Evolutionary conservation across 1,284 basidiomycete species (phyloP).

Genomic region (Ceratobasidium sp.): DNA sequence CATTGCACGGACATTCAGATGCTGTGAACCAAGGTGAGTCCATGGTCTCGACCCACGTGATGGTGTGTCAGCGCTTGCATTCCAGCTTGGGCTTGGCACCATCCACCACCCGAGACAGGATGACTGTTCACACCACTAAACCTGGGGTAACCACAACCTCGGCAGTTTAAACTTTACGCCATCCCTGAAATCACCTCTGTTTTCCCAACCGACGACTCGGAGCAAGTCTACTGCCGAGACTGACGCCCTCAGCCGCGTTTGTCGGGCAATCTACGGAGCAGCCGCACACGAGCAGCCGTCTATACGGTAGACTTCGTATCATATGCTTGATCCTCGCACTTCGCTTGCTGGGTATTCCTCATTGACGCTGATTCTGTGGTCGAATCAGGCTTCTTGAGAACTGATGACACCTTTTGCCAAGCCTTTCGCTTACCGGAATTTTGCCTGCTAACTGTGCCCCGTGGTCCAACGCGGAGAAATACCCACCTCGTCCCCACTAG

Average conservation of each 20-base stretch:
- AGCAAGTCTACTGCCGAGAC: slow-evolving; percentile 9
- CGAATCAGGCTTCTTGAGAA: slow-evolving; percentile 20
- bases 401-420: slow-evolving; percentile 43
- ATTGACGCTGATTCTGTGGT: not conserved
- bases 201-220: slow-evolving; percentile 31
- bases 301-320: not conserved
- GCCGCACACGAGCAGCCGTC: not conserved
- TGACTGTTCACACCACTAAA: too few species aligned
- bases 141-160: not conserved
- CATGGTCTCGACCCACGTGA: too few species aligned
- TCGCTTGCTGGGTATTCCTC: not conserved
- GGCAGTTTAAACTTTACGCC: not conserved
- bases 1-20: too few species aligned
- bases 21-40: too few species aligned
- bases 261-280: slow-evolving; percentile 45
- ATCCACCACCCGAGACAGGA: too few species aligned
- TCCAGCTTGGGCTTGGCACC: too few species aligned
- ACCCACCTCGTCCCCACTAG: not conserved
- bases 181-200: slow-evolving; percentile 9
- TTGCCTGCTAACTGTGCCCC: slow-evolving; percentile 10
- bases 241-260: slow-evolving; percentile 1
- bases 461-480: slow-evolving; percentile 43
- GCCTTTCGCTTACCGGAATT: slow-evolving; percentile 28
- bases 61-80: too few species aligned
- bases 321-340: slow-evolving; percentile 16